phyloP scores from a whole-genome alignment of 306 rosid genomes.

The Glycyrrhiza uralensis region DNA sequence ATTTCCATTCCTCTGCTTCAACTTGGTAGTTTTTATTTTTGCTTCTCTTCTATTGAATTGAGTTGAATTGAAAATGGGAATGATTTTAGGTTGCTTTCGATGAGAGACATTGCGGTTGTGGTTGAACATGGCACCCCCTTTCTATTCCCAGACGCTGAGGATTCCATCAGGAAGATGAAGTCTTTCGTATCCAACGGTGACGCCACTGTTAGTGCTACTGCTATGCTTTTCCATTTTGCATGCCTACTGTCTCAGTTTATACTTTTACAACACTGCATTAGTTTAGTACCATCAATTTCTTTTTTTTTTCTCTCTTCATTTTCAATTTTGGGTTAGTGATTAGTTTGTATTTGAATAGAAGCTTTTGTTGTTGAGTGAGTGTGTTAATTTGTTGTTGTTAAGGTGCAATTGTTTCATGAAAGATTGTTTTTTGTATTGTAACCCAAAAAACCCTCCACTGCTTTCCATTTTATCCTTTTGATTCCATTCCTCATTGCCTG shows the following conservation, averaged over 20 bases:
- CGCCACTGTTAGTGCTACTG: conserved; percentile 44
- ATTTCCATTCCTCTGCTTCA: background rate
- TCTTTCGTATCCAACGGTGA: conserved; percentile 41
- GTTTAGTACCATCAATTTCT: background rate
- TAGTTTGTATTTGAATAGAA: background rate
- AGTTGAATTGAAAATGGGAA: background rate
- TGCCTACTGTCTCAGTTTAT: background rate
- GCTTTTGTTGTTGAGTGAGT: background rate
- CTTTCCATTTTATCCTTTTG: background rate
- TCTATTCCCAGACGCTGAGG: conserved; percentile 54
- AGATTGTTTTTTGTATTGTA: background rate
- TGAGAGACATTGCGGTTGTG: conserved; percentile 58
- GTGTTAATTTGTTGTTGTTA: background rate
- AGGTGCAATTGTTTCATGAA: background rate
- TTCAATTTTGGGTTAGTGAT: background rate
- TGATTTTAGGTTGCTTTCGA: conserved; percentile 62
- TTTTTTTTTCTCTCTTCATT: background rate
- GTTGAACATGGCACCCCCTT: conserved; percentile 58
- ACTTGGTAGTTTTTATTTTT: background rate
- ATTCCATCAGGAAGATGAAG: conserved; percentile 45
- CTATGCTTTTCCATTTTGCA: background rate
- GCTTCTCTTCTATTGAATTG: background rate
- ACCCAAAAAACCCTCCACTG: background rate
- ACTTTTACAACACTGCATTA: background rate
- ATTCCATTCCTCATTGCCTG: background rate